A percentile compares a stretch with the other conserved stretches of the same genome.
phyloP scores from a whole-genome alignment of 805 yeast genomes.

The Millerozyma miso region DNA sequence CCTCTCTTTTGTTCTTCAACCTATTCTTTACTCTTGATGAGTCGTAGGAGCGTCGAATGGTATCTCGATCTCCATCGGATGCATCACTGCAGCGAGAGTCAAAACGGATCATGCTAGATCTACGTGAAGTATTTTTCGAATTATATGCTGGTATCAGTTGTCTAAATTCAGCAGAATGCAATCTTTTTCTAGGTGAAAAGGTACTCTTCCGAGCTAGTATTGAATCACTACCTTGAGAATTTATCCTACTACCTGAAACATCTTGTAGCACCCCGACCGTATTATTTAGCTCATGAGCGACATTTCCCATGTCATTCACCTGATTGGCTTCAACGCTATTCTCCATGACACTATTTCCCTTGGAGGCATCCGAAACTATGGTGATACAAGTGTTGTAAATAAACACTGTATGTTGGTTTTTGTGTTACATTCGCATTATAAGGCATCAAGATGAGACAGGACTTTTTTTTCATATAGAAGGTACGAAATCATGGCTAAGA shows the following conservation, averaged over 20 bases:
- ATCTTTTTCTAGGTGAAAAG: neutral
- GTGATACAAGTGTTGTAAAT: neutral
- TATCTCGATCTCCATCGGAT: constrained; percentile 1
- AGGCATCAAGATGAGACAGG: neutral
- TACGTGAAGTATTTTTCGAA: neutral
- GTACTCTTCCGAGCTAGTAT: neutral
- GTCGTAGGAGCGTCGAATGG: neutral
- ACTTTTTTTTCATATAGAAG: neutral
- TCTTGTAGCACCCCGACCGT: neutral
- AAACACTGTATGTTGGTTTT: neutral
- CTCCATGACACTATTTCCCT: neutral
- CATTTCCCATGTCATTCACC: neutral
- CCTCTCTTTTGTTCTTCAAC: constrained; percentile 11
- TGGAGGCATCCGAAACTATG: neutral
- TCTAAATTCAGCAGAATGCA: neutral
- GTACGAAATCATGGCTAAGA: neutral
- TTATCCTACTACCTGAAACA: neutral
- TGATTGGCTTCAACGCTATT: neutral
- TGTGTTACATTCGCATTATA: neutral
- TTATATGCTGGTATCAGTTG: neutral
- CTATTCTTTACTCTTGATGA: neutral
- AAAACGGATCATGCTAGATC: constrained; percentile 6
- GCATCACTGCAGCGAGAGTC: constrained; percentile 4
- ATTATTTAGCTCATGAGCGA: neutral
- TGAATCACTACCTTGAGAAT: neutral